A percentile compares a stretch with the other conserved stretches of the same genome.
These are phyloP conservation scores for Prunus yedoensis DNA, from an alignment of 331 rosid genomes.

Conservation along the genomic window DNA sequence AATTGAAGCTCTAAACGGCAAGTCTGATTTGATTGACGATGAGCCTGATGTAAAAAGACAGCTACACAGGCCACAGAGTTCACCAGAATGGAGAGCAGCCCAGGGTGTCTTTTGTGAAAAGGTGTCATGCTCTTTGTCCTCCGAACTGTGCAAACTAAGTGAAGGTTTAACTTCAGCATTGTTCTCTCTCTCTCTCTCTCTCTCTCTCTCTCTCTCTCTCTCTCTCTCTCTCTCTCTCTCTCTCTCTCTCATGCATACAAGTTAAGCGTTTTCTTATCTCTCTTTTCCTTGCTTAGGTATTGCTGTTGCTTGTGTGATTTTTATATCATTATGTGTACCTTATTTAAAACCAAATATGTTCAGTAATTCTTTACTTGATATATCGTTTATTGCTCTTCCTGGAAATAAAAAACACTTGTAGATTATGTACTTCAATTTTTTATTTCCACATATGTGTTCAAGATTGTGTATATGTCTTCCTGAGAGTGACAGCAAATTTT, in stretches of 20 bases:
- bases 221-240: neutral
- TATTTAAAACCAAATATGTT: too few species aligned
- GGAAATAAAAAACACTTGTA: neutral
- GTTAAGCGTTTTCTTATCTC: neutral
- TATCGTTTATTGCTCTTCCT: neutral
- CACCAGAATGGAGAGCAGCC: slow-evolving; percentile 24
- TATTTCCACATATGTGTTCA: neutral
- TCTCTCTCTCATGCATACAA: neutral
- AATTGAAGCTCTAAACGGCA: slow-evolving; percentile 32
- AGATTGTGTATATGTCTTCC: too few species aligned
- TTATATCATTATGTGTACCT: too few species aligned
- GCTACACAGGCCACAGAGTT: slow-evolving; percentile 33
- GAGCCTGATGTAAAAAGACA: slow-evolving; percentile 37
- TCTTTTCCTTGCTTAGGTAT: too few species aligned
- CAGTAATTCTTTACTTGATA: too few species aligned
- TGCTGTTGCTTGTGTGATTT: too few species aligned
- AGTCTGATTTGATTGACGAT: slow-evolving; percentile 23
- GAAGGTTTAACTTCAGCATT: slow-evolving; percentile 48
- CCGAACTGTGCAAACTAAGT: slow-evolving; percentile 24
- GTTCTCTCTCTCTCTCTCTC: neutral
- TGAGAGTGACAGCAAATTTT: too few species aligned
- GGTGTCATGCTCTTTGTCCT: slow-evolving; percentile 25
- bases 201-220: neutral
- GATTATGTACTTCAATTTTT: neutral
- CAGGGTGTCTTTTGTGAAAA: slow-evolving; percentile 29